Conservation (phyloP, 2,329 filamentous ascomycete genomes). For the Apiospora hydei region DNA sequence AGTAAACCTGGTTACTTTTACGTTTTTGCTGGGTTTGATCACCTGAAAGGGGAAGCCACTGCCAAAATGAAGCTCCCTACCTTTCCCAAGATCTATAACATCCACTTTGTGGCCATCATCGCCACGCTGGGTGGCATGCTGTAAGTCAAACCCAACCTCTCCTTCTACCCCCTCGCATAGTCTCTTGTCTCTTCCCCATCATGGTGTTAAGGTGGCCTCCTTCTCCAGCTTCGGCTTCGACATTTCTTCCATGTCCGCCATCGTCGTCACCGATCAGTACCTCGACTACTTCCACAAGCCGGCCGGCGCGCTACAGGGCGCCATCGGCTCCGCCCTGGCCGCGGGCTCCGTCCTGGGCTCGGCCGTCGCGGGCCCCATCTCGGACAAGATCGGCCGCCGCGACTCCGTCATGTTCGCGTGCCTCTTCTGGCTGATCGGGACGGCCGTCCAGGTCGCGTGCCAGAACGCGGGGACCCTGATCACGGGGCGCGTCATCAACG, state of each 20-base stretch:
- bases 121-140: conserved; percentile 60
- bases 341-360: conserved; percentile 60
- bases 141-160: conserved; percentile 35
- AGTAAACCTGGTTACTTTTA: too few relatives aligned
- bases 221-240: conserved; percentile 58
- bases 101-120: conserved; percentile 59
- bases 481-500: conserved; percentile 66
- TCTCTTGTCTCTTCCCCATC: too few relatives aligned
- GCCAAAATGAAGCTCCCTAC: conserved; percentile 34
- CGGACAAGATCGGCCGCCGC: conserved; percentile 56
- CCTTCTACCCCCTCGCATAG: neutral
- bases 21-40: neutral
- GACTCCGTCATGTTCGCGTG: conserved; percentile 54
- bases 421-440: conserved; percentile 62
- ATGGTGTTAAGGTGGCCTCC: neutral
- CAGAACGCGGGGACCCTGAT: conserved; percentile 64
- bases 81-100: conserved; percentile 59
- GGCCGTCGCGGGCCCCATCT: conserved; percentile 55
- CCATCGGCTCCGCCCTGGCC: conserved; percentile 59
- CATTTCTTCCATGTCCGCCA: conserved; percentile 65
- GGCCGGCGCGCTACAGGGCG: conserved; percentile 54
- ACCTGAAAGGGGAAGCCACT: neutral
- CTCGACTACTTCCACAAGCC: conserved; percentile 60
- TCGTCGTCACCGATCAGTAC: conserved; percentile 60
- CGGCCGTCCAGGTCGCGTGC: conserved; percentile 64